Evolutionary conservation across 306 rosid species (phyloP), one percentile per base, ranked within the genome.

Genomic region (Parietaria judaica): DNA sequence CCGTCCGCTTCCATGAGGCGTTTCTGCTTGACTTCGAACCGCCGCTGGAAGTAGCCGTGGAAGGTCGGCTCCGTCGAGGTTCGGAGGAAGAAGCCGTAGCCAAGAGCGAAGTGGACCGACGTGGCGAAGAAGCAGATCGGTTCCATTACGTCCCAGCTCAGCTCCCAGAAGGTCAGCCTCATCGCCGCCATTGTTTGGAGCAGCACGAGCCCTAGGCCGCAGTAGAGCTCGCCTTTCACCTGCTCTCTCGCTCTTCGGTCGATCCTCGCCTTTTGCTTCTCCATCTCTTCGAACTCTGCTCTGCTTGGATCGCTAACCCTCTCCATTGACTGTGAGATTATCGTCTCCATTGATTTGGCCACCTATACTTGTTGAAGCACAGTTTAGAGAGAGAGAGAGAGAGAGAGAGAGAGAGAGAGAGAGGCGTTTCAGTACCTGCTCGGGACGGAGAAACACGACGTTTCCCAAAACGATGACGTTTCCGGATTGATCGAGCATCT

Each of bases 131-230:
- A 92, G 67, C 99, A 92, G 36, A 88, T 84, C 65, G 99, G 99
- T 50, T 92, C 99, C 99, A 92, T 92, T 14, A 92, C 96, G 66
- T 92, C 99, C 96, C 99, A 92, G 4, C 81, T 86, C 7, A 92
- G 72, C 68, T 92, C 99, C 95, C 96, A 92, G 45, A 92, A 92
- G 0, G 96, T 92, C 6, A 92, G 86, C 77, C 96, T 80, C 83
- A 88, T 84, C 63, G 86, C 84, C 4, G 80, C 88, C 12, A 81
- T 48, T 1, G 87, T 87, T 51, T 92, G 96, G 45, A 44, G 50
- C 8, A 73, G 8, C 0, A 88, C 4, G 0, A 85, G 66, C 38
- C 87, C 86, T 74, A 92, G 64, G 51, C 99, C 99, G 47, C 70
- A 76, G 39, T 70, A 77, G 0, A 92, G 84, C 70, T 92, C 99